Evolutionary conservation across 495 filamentous ascomycete genomes (phyloP).

Genomic region (Lasiosphaeriaceae sp.): DNA sequence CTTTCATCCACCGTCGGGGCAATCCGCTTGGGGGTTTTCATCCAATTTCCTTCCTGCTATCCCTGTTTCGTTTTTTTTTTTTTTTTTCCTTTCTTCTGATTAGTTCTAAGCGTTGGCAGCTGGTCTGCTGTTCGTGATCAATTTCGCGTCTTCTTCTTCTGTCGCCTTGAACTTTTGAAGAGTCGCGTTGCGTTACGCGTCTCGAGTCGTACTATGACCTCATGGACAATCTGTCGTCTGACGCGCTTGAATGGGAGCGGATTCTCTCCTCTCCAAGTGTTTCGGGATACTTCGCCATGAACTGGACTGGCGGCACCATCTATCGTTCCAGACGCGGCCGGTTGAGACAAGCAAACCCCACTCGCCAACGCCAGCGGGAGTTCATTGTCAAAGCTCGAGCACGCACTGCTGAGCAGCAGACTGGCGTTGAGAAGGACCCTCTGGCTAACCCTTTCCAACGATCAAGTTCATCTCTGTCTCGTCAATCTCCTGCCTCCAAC

Average conservation of each 20-base stretch:
- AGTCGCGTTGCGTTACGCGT: not conserved
- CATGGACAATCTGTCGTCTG: not conserved
- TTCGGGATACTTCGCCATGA: constrained; percentile 25
- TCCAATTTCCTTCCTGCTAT: no score
- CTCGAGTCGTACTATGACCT: not conserved
- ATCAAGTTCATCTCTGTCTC: constrained; percentile 1
- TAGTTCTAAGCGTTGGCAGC: no score
- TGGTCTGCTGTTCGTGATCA: no score
- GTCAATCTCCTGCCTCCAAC: constrained; percentile 9
- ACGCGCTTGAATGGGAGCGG: not conserved
- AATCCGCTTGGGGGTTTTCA: no score
- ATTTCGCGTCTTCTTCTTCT: no score
- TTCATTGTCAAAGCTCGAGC: constrained; percentile 38
- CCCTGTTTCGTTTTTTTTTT: no score
- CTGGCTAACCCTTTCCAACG: constrained; percentile 9
- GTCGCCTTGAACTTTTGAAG: no score
- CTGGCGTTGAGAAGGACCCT: constrained; percentile 8
- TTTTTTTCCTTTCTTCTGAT: no score
- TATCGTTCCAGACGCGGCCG: constrained; percentile 31
- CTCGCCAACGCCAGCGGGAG: constrained; percentile 33
- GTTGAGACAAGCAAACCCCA: constrained; percentile 28
- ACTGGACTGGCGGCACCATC: constrained; percentile 45
- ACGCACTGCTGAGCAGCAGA: constrained; percentile 16
- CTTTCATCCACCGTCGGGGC: no score
- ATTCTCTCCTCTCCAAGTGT: not conserved